Base-by-base conservation (phyloP, 768 basidiomycete genomes). In the Gymnopilus junonius region DNA sequence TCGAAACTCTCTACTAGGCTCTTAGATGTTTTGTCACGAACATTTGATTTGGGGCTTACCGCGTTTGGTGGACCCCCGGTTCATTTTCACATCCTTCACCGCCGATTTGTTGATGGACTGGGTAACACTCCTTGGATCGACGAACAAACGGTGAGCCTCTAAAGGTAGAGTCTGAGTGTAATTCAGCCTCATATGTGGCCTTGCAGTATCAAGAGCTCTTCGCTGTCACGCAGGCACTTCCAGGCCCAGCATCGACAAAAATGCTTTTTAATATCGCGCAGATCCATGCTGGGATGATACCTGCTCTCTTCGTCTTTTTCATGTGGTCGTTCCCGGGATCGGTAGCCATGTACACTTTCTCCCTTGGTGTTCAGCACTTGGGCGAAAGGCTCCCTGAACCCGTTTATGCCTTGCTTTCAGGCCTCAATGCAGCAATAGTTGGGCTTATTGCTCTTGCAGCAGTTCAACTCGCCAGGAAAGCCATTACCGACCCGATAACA, bases 401-500 rank as follows among this genome's bases (percentile, higher is more conserved):
- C 21, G 84, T 80, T n/a, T 82, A 82, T 58, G 82, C 81, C 17
- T 71, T 85, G 11, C 74, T 87, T 8, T 81, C 82, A 0, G 85
- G 85, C 2, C 68, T 87, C 20, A 86, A 87, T 65, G 82, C 84
- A 1, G 78, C 84, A 3, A 82, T 83, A 0, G 85, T 86, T 4
- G 85, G 85, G 0, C 70, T 86, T 8, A 82, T 86, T 56, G 82
- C 82, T 1, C 74, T 86, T 17, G 82, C 85, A 4, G 85, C 82
- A 2, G 75, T 80, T 27, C 81, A 84, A 62, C 80, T 85, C 15
- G 69, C 79, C 1, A 69, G 76, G 11, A 79, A 79, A 34, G 77
- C 82, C 34, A 79, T 83, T 32, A 83, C 81, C 2, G 85, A 86
- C 59, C 65, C 69, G 4, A 40, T 82, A 14, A 79, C 83, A 8